A percentile compares a stretch with the other conserved stretches of the same genome.
Evolutionary conservation across 106 monocot genomes (phyloP).

Genomic region (Cymbidium sinense): DNA sequence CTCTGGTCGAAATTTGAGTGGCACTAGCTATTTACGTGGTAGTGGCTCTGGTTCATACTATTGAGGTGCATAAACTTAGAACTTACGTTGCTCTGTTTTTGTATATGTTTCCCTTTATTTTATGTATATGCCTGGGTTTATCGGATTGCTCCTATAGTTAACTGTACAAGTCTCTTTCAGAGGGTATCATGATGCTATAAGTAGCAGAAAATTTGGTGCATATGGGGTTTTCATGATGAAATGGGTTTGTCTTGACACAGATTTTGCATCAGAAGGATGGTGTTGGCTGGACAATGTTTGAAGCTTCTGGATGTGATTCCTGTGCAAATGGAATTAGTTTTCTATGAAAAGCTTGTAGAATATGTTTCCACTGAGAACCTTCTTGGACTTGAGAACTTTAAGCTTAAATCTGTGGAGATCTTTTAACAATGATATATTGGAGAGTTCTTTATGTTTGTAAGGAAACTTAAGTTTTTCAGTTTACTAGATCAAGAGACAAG

Average conservation of each 20-base stretch:
- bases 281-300: conserved; percentile 47
- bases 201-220: conserved; percentile 1
- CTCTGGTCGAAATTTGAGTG: conserved; percentile 56
- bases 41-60: conserved; percentile 80
- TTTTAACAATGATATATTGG: not conserved
- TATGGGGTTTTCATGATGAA: conserved; percentile 32
- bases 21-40: conserved; percentile 46
- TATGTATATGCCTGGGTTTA: not conserved
- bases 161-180: not conserved
- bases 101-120: not conserved
- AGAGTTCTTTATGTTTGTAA: conserved; percentile 6
- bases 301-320: conserved; percentile 53
- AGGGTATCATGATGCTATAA: not conserved
- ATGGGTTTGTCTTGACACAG: conserved; percentile 68
- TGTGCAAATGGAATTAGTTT: conserved; percentile 32
- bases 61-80: conserved; percentile 43
- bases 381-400: conserved; percentile 5
- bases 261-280: conserved; percentile 36
- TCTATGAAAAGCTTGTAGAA: not conserved
- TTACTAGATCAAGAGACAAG: not conserved
- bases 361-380: conserved; percentile 1
- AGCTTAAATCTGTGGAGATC: not conserved
- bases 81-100: not conserved
- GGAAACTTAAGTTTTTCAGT: conserved; percentile 4
- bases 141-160: not conserved